Base-by-base conservation (phyloP, 306 rosid species). In the Abrus precatorius region DNA sequence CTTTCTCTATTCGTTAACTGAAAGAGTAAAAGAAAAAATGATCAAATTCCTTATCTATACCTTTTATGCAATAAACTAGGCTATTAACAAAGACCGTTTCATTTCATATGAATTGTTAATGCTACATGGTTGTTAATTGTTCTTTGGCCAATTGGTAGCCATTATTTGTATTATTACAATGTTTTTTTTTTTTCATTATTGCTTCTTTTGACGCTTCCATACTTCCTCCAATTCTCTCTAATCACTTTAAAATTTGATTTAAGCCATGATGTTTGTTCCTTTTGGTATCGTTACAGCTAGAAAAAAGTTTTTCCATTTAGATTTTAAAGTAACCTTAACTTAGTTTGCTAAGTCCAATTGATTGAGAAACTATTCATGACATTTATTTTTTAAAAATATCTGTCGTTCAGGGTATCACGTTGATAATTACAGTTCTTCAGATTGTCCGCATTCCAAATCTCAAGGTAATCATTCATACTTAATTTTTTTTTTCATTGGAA, bases 371-470 rank as follows among this genome's bases (percentile, higher is more conserved):
- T 7, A 78, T 83, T 75, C 33, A 10, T 40, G 45, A 54, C 43
- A 69, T n/a, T 72, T 53, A 32, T 52, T 27, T 75, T 50, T 62
- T 28, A 6, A 50, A 45, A 12, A 29, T 30, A 30, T 71, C 34
- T 82, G 30, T 49, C 28, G 33, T 74, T 82, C 90, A 95, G 98
- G 98, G 98, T 71, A 89, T 94, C 7, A 81, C 97, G 34, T 86
- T 93, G 87, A 95, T 95, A 86, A 89, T 91, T 72, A 95, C 99
- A 11, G 98, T 95, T 86, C 97, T 95, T 85, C 98, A 95, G 84
- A 92, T 95, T 85, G 98, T 95, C 44, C 93, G 91, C 11, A 86
- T 95, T 80, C 99, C 99, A 1, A 93, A 95, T 92, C 98, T 95
- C 84, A 95, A 91, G 98, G 97, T 93, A 79, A 87, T 74, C 36